These are phyloP conservation scores for Fragaria nilgerrensis DNA, from an alignment of 306 rosid species.

Conservation along the genomic window DNA sequence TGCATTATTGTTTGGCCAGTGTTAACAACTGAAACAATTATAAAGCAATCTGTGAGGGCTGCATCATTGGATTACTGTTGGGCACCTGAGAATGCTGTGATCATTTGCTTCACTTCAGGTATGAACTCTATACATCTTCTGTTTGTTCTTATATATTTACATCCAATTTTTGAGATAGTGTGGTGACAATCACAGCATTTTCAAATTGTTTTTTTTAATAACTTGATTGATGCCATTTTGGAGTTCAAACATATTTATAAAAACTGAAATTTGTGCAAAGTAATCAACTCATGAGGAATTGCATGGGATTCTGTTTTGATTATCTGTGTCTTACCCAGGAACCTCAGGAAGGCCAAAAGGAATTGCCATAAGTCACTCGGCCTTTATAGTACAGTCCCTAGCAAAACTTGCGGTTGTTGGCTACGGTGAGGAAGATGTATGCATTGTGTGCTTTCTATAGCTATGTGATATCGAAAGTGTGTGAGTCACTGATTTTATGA, in stretches of 20 bases:
- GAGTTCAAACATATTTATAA: not conserved
- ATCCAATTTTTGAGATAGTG: not conserved
- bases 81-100: constrained; percentile 63
- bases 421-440: constrained; percentile 80
- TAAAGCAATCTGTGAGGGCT: constrained; percentile 33
- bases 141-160: not conserved
- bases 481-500: constrained; percentile 10
- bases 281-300: not conserved
- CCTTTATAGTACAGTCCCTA: constrained; percentile 67
- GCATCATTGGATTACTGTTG: constrained; percentile 44
- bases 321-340: constrained; percentile 44
- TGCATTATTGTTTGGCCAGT: constrained; percentile 37
- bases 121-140: constrained; percentile 16
- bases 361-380: constrained; percentile 71
- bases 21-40: constrained; percentile 52
- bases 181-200: not conserved
- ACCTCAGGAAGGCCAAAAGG: constrained; percentile 94
- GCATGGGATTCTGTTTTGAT: constrained; percentile 5
- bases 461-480: not conserved
- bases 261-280: not conserved
- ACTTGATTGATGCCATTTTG: not conserved
- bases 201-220: not conserved
- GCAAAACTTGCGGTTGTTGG: constrained; percentile 82
- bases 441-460: constrained; percentile 22
- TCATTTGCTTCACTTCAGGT: constrained; percentile 95